These are phyloP conservation scores for Penicillium sp. DNA, from an alignment of 2,329 filamentous ascomycete species.

Conservation along the genomic window DNA sequence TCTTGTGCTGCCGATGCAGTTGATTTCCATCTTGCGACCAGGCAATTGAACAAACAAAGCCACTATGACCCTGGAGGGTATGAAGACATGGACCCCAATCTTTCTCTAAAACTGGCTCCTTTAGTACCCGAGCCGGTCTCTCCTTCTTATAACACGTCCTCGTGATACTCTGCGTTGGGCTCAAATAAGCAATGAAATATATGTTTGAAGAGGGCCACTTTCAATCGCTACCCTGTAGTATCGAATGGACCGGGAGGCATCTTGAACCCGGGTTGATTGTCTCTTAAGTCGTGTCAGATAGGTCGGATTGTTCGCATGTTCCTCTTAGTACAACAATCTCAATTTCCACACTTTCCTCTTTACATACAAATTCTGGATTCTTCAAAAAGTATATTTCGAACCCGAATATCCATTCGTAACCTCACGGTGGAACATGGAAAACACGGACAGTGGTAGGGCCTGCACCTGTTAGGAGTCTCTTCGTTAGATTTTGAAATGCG, in stretches of 20 bases:
- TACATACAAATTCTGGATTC: too few relatives aligned
- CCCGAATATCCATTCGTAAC: too few relatives aligned
- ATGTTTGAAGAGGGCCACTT: conserved; percentile 28
- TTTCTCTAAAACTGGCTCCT: neutral
- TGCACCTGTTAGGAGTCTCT: too few relatives aligned
- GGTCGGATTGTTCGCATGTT: too few relatives aligned
- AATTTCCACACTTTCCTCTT: too few relatives aligned
- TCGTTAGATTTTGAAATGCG: too few relatives aligned
- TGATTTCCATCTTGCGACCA: conserved; percentile 8
- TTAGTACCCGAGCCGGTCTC: conserved; percentile 8
- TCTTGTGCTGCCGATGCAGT: conserved; percentile 6
- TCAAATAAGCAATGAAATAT: conserved; percentile 28
- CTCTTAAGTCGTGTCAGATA: too few relatives aligned
- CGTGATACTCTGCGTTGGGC: conserved; percentile 14
- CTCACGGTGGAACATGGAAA: too few relatives aligned
- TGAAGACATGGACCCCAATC: conserved; percentile 18
- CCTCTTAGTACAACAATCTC: too few relatives aligned
- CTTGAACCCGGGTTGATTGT: conserved; percentile 13
- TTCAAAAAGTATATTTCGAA: too few relatives aligned
- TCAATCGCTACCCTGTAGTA: conserved; percentile 26
- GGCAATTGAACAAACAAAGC: conserved; percentile 1
- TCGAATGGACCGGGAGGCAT: conserved; percentile 29
- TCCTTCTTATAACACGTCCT: neutral
- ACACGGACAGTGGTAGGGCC: too few relatives aligned
- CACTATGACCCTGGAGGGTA: conserved; percentile 18